A percentile compares a stretch with the other conserved stretches of the same genome.
Conservation (phyloP, 768 basidiomycete genomes). For the Serendipita sp. region DNA sequence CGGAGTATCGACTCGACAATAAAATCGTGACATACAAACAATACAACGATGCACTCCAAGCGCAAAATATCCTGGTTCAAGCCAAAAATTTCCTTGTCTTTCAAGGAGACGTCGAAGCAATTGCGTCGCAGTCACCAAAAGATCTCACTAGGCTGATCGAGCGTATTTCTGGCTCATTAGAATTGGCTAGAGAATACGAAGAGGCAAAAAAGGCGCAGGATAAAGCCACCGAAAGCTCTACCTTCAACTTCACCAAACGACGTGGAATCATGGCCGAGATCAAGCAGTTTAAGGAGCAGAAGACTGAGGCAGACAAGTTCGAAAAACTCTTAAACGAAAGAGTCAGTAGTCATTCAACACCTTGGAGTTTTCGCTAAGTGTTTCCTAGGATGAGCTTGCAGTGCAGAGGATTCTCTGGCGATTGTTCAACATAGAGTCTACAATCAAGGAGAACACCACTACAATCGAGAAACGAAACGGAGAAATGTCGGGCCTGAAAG, state of each 20-base stretch:
- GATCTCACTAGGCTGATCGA: constrained; percentile 85
- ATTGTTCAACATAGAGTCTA: constrained; percentile 75
- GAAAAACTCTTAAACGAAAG: constrained; percentile 57
- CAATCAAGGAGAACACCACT: constrained; percentile 54
- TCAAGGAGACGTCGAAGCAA: constrained; percentile 96
- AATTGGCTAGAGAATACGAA: constrained; percentile 78
- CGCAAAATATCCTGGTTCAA: constrained; percentile 92
- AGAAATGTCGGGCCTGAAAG: constrained; percentile 47
- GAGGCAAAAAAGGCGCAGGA: constrained; percentile 75
- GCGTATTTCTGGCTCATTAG: constrained; percentile 87
- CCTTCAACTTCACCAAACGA: constrained; percentile 86
- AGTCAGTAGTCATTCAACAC: constrained; percentile 27
- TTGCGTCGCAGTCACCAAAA: constrained; percentile 84
- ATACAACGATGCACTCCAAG: constrained; percentile 75
- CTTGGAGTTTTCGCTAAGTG: neutral
- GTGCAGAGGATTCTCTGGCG: constrained; percentile 73
- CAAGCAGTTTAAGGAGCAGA: constrained; percentile 94
- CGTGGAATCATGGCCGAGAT: constrained; percentile 89
- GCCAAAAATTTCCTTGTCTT: constrained; percentile 99
- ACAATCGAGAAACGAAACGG: constrained; percentile 60
- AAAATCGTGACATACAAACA: constrained; percentile 67
- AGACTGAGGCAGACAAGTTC: constrained; percentile 79
- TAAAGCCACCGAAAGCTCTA: constrained; percentile 83
- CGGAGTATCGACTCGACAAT: constrained; percentile 79
- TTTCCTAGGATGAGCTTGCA: constrained; percentile 56